Conservation (phyloP, 192 early-diverging fungal genomes). For the Paraglomus occultum region DNA sequence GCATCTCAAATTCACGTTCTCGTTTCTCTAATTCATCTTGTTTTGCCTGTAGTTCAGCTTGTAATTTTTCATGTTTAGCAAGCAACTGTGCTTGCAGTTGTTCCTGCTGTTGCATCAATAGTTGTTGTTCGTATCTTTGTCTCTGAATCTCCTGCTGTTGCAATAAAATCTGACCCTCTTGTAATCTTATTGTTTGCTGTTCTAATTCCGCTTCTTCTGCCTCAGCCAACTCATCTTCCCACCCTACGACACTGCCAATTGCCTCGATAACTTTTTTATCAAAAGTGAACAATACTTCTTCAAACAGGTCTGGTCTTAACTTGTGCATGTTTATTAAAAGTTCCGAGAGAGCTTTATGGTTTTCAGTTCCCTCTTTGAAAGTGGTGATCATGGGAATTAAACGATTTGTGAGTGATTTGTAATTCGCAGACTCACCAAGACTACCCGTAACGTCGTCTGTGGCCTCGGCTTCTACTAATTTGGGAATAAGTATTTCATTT, state of each 20-base stretch:
- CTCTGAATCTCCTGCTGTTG: too few species aligned
- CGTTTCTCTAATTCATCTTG: constrained; percentile 8
- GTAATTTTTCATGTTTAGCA: too few species aligned
- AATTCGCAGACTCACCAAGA: constrained; percentile 19
- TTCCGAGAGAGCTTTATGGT: constrained; percentile 6
- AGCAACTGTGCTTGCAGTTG: too few species aligned
- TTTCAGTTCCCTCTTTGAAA: constrained; percentile 9
- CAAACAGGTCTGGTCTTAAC: constrained; percentile 21
- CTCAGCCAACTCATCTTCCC: constrained; percentile 27
- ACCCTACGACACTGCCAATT: constrained; percentile 24
- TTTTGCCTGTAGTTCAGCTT: too few species aligned
- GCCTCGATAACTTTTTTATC: constrained; percentile 19
- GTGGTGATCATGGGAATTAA: constrained; percentile 16
- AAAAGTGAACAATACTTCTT: constrained; percentile 15
- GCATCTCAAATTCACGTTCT: background rate
- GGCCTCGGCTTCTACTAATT: constrained; percentile 5
- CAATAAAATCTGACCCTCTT: too few species aligned
- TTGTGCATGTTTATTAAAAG: constrained; percentile 25
- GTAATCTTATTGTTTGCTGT: too few species aligned
- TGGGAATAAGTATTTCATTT: constrained; percentile 22
- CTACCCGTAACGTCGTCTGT: background rate
- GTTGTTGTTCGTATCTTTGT: too few species aligned
- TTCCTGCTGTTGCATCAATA: too few species aligned
- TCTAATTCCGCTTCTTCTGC: constrained; percentile 17
- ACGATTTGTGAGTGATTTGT: background rate